Evolutionary conservation across 805 yeast genomes (phyloP).

Genomic region (Lachancea nothofagi): DNA sequence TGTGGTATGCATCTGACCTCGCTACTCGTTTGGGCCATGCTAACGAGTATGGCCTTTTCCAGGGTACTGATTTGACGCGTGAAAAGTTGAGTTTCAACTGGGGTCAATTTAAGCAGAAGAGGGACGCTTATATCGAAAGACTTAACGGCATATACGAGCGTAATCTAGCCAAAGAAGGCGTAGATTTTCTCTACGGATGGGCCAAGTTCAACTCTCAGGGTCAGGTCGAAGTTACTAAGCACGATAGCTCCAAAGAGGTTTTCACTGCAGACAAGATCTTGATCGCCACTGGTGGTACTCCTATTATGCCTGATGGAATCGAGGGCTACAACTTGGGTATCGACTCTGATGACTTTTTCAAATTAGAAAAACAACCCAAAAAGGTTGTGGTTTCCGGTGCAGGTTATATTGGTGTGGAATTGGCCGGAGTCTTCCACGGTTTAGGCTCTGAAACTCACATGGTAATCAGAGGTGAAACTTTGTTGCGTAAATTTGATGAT

Average conservation of each 20-base stretch:
- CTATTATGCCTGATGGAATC: slow-evolving; percentile 59
- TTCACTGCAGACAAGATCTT: slow-evolving; percentile 79
- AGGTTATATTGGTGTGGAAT: slow-evolving; percentile 94
- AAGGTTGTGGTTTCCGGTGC: slow-evolving; percentile 95
- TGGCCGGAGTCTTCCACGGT: slow-evolving; percentile 89
- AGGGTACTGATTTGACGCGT: slow-evolving; percentile 46
- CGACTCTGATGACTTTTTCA: slow-evolving; percentile 88
- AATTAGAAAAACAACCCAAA: slow-evolving; percentile 76
- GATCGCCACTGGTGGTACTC: slow-evolving; percentile 91
- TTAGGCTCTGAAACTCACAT: slow-evolving; percentile 82
- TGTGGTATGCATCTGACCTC: slow-evolving; percentile 96
- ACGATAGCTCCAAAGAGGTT: slow-evolving; percentile 51
- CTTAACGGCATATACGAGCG: slow-evolving; percentile 91
- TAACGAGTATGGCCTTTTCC: slow-evolving; percentile 73
- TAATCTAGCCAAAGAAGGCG: slow-evolving; percentile 83
- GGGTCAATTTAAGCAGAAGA: slow-evolving; percentile 72
- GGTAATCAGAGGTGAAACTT: slow-evolving; percentile 86
- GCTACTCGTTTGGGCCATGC: slow-evolving; percentile 74
- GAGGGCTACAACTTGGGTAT: slow-evolving; percentile 82
- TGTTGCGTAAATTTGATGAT: slow-evolving; percentile 82
- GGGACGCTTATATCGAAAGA: slow-evolving; percentile 86
- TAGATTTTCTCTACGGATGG: slow-evolving; percentile 79
- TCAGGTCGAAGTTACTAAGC: slow-evolving; percentile 69
- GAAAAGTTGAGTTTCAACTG: slow-evolving; percentile 67
- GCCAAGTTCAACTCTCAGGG: slow-evolving; percentile 71